phyloP scores from a whole-genome alignment of 768 basidiomycete species.

The Auriscalpium microsporum region DNA sequence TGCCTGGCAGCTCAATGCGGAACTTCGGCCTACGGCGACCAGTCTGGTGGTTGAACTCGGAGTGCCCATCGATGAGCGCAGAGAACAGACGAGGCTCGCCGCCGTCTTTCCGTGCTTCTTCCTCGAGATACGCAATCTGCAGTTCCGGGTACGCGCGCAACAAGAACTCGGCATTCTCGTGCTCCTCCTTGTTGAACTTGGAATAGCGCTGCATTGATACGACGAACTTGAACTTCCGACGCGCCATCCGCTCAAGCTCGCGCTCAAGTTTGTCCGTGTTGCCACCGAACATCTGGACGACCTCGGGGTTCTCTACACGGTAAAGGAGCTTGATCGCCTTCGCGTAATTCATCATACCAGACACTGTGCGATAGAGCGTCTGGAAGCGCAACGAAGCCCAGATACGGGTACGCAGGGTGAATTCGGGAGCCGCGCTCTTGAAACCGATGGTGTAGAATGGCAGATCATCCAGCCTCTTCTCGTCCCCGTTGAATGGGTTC shows the following conservation, averaged over 20 bases:
- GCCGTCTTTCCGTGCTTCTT: conserved; percentile 92
- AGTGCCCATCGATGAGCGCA: conserved; percentile 94
- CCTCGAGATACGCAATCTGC: conserved; percentile 97
- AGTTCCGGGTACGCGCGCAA: conserved; percentile 96
- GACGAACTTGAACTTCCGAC: conserved; percentile 98
- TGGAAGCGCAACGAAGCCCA: conserved; percentile 99
- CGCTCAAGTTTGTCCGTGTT: conserved; percentile 96
- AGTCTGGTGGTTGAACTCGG: conserved; percentile 85
- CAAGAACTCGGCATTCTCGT: conserved; percentile 97
- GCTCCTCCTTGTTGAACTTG: conserved; percentile 99
- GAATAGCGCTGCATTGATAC: conserved; percentile 99
- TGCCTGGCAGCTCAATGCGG: conserved; percentile 95
- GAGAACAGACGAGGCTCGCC: conserved; percentile 95
- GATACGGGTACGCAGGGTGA: conserved; percentile 95
- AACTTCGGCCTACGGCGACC: conserved; percentile 92
- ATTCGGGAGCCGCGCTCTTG: conserved; percentile 97
- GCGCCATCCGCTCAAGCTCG: conserved; percentile 94
- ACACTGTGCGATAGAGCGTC: conserved; percentile 96
- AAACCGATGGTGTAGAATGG: conserved; percentile 99
- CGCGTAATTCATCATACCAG: conserved; percentile 99
- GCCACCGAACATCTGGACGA: conserved; percentile 94
- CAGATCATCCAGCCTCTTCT: conserved; percentile 91
- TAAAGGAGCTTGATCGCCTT: conserved; percentile 99
- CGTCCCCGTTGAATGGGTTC: conserved; percentile 64
- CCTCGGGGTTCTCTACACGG: conserved; percentile 98